Base-by-base conservation (phyloP, 2,329 filamentous ascomycete genomes). In the Colletotrichum tropicicola region DNA sequence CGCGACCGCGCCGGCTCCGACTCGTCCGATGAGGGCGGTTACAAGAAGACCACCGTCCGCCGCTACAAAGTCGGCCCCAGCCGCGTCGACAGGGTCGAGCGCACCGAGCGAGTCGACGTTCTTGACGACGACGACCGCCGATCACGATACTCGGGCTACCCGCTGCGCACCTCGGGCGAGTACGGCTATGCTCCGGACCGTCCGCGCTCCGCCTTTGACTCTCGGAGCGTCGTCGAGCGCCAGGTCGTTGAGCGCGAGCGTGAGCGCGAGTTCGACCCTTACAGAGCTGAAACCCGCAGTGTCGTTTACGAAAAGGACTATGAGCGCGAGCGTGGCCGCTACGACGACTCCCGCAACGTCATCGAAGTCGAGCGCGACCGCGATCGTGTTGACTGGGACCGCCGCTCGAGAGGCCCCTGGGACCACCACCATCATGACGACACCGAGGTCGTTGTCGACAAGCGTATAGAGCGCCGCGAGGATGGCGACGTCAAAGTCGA, bases 401-500 rank as follows among this genome's bases (percentile, higher is more conserved):
- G 76, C 23, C 74, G 73, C 57, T 75, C 74, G 5, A 72, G 72
- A 53, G 67, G 64, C n/a, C 52, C 67, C 25, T 74, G 74, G 69
- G 74, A 75, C 68, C 70, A 65, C 64, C 69, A 71, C 55, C 65
- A 68, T 10, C 71, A 70, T 28, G 62, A 79, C 28, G 79, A 82
- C 37, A 74, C 71, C 45, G 82, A 83, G 21, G 74, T 82, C 37
- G 78, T 79, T 9, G 64, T 81, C 41, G 81, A 83, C 61, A 79
- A 78, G 62, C 77, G 79, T 10, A 62, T 82, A 43, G 75, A 79
- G 58, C 78, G 75, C 59, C 75, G 77, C 17, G 80, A 81, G 35
- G 82, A 84, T 25, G 82, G 82, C 54, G 86, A 89, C 23, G 69
- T 88, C 35, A 82, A 83, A 57, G 75, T 88, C 66, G 85, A 89